Evolutionary conservation across 2,329 filamentous ascomycete species (phyloP).

Genomic region (Aspergillus eucalypticola): DNA sequence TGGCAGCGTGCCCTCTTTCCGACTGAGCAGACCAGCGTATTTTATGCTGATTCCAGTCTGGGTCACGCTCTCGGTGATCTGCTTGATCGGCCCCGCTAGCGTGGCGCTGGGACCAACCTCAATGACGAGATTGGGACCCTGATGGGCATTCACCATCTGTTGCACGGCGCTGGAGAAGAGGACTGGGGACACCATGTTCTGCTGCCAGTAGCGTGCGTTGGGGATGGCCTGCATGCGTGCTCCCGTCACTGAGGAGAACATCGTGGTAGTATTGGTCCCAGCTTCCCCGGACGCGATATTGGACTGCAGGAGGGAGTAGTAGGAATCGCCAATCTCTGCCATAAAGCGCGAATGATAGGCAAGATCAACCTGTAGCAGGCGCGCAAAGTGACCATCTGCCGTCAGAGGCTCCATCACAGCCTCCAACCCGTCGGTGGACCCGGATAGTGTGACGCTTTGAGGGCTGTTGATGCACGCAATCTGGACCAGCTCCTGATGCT

Average conservation of each 20-base stretch:
- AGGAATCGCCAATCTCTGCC: conserved; percentile 23
- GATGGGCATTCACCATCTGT: not conserved
- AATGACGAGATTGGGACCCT: conserved; percentile 3
- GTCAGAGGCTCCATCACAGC: conserved; percentile 27
- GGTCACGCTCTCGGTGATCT: conserved; percentile 8
- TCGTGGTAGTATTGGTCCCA: not conserved
- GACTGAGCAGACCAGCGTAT: conserved; percentile 30
- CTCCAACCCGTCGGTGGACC: conserved; percentile 7
- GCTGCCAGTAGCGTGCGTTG: conserved; percentile 7
- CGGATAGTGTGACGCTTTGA: conserved; percentile 40
- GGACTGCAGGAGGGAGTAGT: conserved; percentile 11
- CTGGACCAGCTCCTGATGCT: not conserved
- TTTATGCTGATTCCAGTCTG: not conserved
- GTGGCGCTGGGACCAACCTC: conserved; percentile 14
- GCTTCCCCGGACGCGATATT: not conserved
- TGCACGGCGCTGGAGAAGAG: conserved; percentile 7
- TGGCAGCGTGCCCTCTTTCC: conserved; percentile 23
- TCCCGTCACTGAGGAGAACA: conserved; percentile 1
- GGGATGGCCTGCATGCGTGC: not conserved
- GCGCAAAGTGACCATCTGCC: conserved; percentile 23
- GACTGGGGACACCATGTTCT: conserved; percentile 12
- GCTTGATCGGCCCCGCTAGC: conserved; percentile 9
- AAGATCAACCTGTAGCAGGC: conserved; percentile 25
- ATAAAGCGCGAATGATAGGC: conserved; percentile 34
- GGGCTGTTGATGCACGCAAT: conserved; percentile 44